Percentiles rank a stretch among this genome's conserved stretches.
phyloP scores from a whole-genome alignment of 1,284 basidiomycete genomes.

The Pseudozyma hubeiensis region DNA sequence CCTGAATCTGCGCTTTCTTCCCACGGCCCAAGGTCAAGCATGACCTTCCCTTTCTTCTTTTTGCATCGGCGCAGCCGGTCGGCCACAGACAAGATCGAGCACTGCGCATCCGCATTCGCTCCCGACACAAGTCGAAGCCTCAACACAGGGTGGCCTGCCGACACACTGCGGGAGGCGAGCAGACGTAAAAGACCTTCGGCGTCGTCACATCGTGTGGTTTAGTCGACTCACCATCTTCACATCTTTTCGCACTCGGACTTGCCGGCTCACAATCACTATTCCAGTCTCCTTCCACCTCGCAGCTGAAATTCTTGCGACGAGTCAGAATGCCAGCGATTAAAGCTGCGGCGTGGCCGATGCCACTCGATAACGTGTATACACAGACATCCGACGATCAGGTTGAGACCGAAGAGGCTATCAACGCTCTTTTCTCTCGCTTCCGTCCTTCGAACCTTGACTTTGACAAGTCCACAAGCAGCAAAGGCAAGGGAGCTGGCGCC shows the following conservation, averaged over 20 bases:
- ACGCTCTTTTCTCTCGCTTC: slow-evolving; percentile 45
- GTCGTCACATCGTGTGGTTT: no score
- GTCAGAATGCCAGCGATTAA: slow-evolving; percentile 39
- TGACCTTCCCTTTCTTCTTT: slow-evolving; percentile 16
- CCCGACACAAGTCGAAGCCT: no score
- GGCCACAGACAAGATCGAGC: no score
- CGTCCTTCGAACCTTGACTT: slow-evolving; percentile 31
- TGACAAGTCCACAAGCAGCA: slow-evolving; percentile 12
- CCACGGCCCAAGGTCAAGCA: slow-evolving; percentile 1
- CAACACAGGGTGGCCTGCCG: no score
- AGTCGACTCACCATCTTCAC: no score
- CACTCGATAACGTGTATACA: slow-evolving; percentile 53
- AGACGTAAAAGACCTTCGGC: no score
- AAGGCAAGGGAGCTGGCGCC: neutral
- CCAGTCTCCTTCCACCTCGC: no score
- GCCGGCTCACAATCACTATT: no score
- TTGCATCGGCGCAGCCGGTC: neutral
- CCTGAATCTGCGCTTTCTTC: slow-evolving; percentile 11
- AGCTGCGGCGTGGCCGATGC: slow-evolving; percentile 48
- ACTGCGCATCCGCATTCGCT: no score
- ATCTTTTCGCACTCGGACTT: no score
- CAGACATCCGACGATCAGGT: slow-evolving; percentile 61
- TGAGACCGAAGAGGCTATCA: slow-evolving; percentile 57
- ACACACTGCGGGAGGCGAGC: no score
- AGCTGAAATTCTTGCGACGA: neutral